Conservation (phyloP, 129 eudicot genomes). For the Escallonia rubra region DNA sequence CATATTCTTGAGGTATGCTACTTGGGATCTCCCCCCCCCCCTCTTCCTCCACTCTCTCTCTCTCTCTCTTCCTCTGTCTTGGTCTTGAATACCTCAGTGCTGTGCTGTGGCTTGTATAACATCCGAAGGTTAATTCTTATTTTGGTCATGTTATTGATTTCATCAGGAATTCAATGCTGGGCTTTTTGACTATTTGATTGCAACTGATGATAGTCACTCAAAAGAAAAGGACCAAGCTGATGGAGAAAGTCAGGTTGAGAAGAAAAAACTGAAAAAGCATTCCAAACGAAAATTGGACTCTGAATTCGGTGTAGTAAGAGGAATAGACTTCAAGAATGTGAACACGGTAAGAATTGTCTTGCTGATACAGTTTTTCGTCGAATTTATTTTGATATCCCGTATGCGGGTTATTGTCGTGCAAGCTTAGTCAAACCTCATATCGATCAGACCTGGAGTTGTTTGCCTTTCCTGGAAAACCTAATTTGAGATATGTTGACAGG, state of each 20-base stretch:
- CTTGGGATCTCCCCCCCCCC: not conserved
- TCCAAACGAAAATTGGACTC: constrained; percentile 59
- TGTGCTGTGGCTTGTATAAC: not conserved
- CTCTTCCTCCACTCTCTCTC: not conserved
- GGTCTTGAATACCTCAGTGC: no score
- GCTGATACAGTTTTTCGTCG: not conserved
- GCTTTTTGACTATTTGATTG: constrained; percentile 86
- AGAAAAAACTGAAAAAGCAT: constrained; percentile 50
- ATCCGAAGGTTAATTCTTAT: not conserved
- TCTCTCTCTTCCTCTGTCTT: no score
- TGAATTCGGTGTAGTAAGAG: constrained; percentile 96
- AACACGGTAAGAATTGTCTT: constrained; percentile 56
- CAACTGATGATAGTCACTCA: constrained; percentile 75
- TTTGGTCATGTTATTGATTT: not conserved
- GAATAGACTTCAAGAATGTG: constrained; percentile 96
- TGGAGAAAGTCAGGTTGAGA: constrained; percentile 35
- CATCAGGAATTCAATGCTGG: constrained; percentile 94
- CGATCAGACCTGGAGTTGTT: no score
- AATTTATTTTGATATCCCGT: no score
- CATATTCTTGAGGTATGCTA: constrained; percentile 83
- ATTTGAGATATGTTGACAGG: no score
- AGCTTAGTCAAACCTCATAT: no score
- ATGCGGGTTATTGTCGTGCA: no score
- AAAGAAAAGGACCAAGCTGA: constrained; percentile 52
- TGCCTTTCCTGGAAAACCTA: no score